A percentile compares a stretch with the other conserved stretches of the same genome.
Evolutionary conservation across 73 alveolate species (phyloP).

Genomic region (Breviolum minutum): DNA sequence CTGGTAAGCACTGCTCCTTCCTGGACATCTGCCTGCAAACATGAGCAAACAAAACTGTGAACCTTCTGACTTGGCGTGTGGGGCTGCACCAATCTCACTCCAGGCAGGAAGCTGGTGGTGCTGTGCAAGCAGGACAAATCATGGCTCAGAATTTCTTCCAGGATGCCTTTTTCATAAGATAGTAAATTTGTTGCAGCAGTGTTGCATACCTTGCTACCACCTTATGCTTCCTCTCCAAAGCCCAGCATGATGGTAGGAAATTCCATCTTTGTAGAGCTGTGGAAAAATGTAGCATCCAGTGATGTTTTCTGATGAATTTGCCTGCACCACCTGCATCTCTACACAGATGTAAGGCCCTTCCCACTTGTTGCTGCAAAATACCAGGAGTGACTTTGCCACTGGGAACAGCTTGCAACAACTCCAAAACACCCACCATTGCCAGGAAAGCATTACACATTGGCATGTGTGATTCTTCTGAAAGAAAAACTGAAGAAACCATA

Average conservation of each 20-base stretch:
- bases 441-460: neutral
- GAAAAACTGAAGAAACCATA: neutral
- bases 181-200: neutral
- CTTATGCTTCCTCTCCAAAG: constrained; percentile 4
- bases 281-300: neutral
- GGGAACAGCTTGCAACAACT: neutral
- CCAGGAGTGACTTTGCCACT: neutral
- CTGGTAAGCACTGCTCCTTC: neutral
- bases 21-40: neutral
- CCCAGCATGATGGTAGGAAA: neutral
- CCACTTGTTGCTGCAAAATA: neutral
- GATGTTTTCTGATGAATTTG: neutral
- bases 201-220: neutral
- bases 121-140: neutral
- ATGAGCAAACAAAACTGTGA: neutral
- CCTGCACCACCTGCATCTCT: neutral
- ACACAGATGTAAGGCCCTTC: neutral
- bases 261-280: neutral
- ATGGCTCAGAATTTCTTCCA: constrained; percentile 14
- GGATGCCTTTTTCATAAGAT: neutral
- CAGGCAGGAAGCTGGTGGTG: neutral
- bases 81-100: neutral
- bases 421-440: neutral
- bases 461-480: neutral
- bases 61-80: neutral